Evolutionary conservation across 2,329 filamentous ascomycete species (phyloP).

Genomic region (Diaporthe nobilis): DNA sequence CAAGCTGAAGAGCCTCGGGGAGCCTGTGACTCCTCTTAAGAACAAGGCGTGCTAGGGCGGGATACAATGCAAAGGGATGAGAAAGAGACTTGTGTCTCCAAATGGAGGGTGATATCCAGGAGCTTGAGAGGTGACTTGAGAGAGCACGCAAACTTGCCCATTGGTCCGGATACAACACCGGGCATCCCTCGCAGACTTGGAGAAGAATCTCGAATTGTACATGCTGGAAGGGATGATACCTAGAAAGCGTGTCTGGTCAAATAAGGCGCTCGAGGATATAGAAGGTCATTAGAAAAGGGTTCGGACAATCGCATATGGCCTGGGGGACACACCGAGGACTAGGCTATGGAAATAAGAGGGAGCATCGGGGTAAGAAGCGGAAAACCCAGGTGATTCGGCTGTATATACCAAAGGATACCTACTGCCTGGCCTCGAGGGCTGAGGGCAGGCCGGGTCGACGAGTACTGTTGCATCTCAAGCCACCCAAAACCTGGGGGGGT

Average conservation of each 20-base stretch:
- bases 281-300: not conserved
- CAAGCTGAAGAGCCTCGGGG: slow-evolving; percentile 78
- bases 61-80: not conserved
- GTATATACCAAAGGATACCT: slow-evolving; percentile 1
- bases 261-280: not conserved
- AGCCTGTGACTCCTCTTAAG: slow-evolving; percentile 53
- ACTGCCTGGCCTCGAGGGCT: not conserved
- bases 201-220: not conserved
- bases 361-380: not conserved
- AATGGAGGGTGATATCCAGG: not conserved
- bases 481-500: not conserved
- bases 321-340: not conserved
- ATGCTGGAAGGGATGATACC: slow-evolving; percentile 1
- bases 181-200: not conserved
- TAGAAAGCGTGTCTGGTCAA: not conserved
- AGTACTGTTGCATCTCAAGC: not conserved
- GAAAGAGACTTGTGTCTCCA: not conserved
- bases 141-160: not conserved
- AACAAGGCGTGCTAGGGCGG: slow-evolving; percentile 34
- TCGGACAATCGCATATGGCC: not conserved
- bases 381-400: not conserved
- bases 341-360: not conserved
- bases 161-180: not conserved
- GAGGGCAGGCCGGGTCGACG: not conserved
- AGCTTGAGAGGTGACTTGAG: not conserved